Conservation (phyloP, 2,329 filamentous ascomycete genomes). For the Sclerotinia subarctica region DNA sequence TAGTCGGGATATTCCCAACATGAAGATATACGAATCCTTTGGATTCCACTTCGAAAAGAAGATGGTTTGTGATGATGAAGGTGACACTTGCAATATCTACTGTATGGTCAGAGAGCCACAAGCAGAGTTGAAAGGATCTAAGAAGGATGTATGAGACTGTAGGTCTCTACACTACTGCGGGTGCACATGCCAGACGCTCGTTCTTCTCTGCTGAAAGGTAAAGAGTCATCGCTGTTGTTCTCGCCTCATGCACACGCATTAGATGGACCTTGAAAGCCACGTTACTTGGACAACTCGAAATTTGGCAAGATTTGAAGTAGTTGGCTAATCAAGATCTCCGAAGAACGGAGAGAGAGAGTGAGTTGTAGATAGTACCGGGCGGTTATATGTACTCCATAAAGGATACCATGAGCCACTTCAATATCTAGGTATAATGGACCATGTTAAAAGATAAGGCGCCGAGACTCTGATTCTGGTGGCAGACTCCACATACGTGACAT, state of each 20-base stretch:
- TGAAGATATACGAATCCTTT: slow-evolving; percentile 67
- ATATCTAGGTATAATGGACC: neutral
- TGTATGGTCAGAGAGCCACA: slow-evolving; percentile 47
- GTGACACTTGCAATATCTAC: slow-evolving; percentile 52
- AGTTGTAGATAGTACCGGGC: neutral
- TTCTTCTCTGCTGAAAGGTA: neutral
- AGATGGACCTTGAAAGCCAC: neutral
- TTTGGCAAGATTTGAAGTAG: neutral
- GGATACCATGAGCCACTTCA: neutral
- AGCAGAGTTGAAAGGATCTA: neutral
- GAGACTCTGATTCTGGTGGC: neutral
- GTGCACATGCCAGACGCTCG: neutral
- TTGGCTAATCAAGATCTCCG: slow-evolving; percentile 1
- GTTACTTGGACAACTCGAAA: neutral
- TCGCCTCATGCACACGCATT: neutral
- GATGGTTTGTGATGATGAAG: slow-evolving; percentile 64
- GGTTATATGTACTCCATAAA: neutral
- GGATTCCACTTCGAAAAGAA: slow-evolving; percentile 64
- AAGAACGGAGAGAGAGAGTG: neutral
- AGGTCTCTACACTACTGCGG: neutral
- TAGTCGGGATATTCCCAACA: slow-evolving; percentile 63
- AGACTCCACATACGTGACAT: slow-evolving; percentile 5
- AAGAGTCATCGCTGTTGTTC: neutral
- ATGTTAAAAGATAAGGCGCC: neutral
- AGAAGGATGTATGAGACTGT: slow-evolving; percentile 9